Evolutionary conservation across 768 basidiomycete genomes (phyloP).

Genomic region (Xanthoconium purpureum): DNA sequence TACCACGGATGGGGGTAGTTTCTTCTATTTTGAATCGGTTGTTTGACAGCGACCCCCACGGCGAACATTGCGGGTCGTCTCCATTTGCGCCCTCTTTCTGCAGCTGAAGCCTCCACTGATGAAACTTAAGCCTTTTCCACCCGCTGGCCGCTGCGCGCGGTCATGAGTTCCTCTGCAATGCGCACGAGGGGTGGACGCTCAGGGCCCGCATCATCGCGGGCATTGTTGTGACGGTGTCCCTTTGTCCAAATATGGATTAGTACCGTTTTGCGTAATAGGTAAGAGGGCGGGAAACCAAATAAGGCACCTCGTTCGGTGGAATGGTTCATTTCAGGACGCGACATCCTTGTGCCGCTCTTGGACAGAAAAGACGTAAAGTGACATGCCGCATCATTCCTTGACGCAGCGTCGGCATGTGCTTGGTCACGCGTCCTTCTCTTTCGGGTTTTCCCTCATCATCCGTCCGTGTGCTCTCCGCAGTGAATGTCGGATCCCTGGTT

Average conservation of each 20-base stretch:
- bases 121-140: not conserved
- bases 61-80: slow-evolving; percentile 8
- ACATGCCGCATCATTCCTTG: slow-evolving; percentile 23
- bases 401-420: slow-evolving; percentile 14
- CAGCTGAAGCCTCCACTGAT: not conserved
- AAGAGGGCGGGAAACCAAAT: slow-evolving; percentile 2
- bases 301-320: slow-evolving; percentile 10
- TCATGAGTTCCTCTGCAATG: not conserved
- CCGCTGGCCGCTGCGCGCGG: slow-evolving; percentile 5
- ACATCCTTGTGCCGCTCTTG: slow-evolving; percentile 11
- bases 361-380: slow-evolving; percentile 24
- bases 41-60: not conserved
- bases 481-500: not conserved
- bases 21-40: slow-evolving; percentile 5
- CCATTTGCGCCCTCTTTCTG: slow-evolving; percentile 15
- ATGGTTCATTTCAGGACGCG: slow-evolving; percentile 5
- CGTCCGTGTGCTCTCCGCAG: not conserved
- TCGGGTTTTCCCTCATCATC: not conserved
- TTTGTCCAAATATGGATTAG: slow-evolving; percentile 9
- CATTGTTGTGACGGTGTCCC: slow-evolving; percentile 7
- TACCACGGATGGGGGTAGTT: not conserved
- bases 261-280: slow-evolving; percentile 6
- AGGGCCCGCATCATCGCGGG: slow-evolving; percentile 5
- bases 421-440: slow-evolving; percentile 4
- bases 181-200: slow-evolving; percentile 2